phyloP scores from a whole-genome alignment of 371 early-diverging fungal species.

The Dichotomocladium elegans region DNA sequence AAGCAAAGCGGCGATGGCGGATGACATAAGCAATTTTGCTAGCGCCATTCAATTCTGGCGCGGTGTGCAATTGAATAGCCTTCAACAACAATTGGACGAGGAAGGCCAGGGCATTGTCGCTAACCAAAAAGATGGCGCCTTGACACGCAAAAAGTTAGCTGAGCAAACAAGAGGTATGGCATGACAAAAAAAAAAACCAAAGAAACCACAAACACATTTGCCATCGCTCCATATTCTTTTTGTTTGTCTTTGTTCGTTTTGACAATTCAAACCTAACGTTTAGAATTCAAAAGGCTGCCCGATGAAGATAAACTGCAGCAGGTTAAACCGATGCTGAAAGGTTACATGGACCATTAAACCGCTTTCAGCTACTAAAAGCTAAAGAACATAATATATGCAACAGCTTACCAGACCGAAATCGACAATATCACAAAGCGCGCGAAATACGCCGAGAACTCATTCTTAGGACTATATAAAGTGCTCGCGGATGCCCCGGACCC shows the following conservation, averaged over 20 bases:
- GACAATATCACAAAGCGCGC: conserved; percentile 82
- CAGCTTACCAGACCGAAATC: conserved; percentile 88
- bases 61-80: conserved; percentile 58
- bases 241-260: not conserved
- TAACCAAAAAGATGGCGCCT: conserved; percentile 78
- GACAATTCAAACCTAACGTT: conserved; percentile 4
- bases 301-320: conserved; percentile 76
- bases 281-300: conserved; percentile 76
- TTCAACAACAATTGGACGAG: conserved; percentile 75
- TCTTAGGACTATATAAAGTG: conserved; percentile 75
- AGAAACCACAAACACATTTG: not conserved
- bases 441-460: conserved; percentile 81
- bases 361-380: not conserved
- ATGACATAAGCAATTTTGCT: conserved; percentile 43
- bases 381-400: not conserved
- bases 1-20: conserved; percentile 1
- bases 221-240: no score
- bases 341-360: conserved; percentile 19
- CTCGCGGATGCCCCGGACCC: conserved; percentile 89
- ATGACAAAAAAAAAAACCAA: no score
- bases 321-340: conserved; percentile 70
- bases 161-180: conserved; percentile 86
- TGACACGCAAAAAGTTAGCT: conserved; percentile 78
- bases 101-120: conserved; percentile 78
- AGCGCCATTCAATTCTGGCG: conserved; percentile 59